Evolutionary conservation across 192 early-diverging fungal genomes (phyloP).

Genomic region (Coemansia sp.): DNA sequence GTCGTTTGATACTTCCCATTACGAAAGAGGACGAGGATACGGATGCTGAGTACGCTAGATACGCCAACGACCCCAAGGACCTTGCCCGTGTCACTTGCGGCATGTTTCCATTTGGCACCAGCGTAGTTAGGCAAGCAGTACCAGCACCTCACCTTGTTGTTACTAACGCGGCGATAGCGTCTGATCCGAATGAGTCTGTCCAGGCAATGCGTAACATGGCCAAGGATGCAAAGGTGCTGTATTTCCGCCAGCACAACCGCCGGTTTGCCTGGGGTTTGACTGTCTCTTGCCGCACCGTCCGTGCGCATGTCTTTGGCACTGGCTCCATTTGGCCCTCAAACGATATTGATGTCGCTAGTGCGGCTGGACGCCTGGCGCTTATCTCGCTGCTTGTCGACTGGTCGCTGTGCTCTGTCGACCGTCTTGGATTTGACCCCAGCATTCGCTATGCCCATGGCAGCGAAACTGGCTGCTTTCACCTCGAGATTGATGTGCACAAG

Average conservation of each 20-base stretch:
- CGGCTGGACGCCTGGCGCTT: not conserved
- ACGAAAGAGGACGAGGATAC: not conserved
- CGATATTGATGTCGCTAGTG: not conserved
- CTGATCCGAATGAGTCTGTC: not conserved
- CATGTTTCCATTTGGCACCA: not conserved
- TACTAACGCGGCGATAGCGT: not conserved
- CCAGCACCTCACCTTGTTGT: not conserved
- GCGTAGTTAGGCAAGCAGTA: not conserved
- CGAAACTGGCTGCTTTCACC: not conserved
- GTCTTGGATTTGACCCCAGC: constrained; percentile 13
- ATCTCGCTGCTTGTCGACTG: constrained; percentile 4
- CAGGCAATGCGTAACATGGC: not conserved
- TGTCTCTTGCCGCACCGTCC: not conserved
- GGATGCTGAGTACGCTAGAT: not conserved
- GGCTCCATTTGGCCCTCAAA: not conserved
- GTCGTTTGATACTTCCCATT: not conserved
- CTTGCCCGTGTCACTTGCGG: not conserved
- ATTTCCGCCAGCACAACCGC: constrained; percentile 3
- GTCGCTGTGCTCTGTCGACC: constrained; percentile 11
- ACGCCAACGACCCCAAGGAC: not conserved
- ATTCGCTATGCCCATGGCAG: not conserved
- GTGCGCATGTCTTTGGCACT: not conserved
- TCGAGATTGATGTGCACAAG: not conserved
- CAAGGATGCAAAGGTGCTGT: not conserved
- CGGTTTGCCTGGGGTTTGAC: constrained; percentile 19